Evolutionary conservation across 2,329 filamentous ascomycete genomes (phyloP), one percentile per base, ranked within the genome.

Genomic region (Cladosporium austrohemisphaericum): DNA sequence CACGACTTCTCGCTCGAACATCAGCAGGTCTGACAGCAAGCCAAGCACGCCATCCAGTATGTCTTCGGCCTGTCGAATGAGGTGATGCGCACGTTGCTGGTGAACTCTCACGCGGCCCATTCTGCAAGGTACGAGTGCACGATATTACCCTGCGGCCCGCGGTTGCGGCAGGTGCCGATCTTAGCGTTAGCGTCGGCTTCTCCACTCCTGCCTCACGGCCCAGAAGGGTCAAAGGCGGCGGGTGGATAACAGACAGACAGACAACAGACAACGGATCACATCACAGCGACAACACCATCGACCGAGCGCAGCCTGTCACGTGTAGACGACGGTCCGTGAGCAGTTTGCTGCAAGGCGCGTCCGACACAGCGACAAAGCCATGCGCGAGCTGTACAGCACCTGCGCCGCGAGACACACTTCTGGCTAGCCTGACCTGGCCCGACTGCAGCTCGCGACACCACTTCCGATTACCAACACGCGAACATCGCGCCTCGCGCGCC

Each of bases 361-460:
- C 19, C 13, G n/a, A n/a, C 37, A 40, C 37, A 14, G 5, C 14
- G n/a, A 23, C 32, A 28, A 33, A 38, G 44, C 33, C 44, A 47
- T 47, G 44, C 44, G 44, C 44, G 23, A 37, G 33, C 44, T 29
- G 44, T 25, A 29, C 44, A 31, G 44, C 44, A 38, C 33, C 25
- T 31, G 44, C 44, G 44, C 44, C 33, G 44, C 25, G 26, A 47
- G 16, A 38, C 44, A 38, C 13, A 14, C 33, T 11, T 38, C 26
- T 29, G 32, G 16, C 44, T 47, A 47, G 44, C 33, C 33, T 38
- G 16, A 23, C 33, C 44, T 38, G 11, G 11, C 31, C 32, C 33
- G 26, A 20, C 22, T 58, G 61, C 22, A 60, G 38, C 60, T 58
- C 60, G 16, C 60, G 60, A 31, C 23, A 46, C 22, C 43, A 47